Evolutionary conservation across 2,329 filamentous ascomycete species (phyloP).

Genomic region (Myrmaecium sp.): DNA sequence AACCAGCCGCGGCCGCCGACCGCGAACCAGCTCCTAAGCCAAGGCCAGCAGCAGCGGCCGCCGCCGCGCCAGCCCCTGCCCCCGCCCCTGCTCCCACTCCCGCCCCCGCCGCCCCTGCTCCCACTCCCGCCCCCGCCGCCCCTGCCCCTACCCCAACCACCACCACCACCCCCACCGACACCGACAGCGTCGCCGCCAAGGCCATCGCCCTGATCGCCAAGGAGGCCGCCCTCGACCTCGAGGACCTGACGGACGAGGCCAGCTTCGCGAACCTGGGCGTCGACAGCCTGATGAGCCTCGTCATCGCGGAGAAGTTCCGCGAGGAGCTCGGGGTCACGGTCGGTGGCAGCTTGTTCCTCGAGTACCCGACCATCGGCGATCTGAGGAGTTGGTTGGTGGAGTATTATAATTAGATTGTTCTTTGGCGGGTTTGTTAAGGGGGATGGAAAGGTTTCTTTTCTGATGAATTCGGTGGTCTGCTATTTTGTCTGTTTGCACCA

Average conservation of each 20-base stretch:
- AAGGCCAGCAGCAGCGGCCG: background rate
- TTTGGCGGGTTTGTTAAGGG: background rate
- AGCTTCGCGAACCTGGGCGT: constrained; percentile 12
- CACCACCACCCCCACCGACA: background rate
- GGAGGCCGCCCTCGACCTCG: constrained; percentile 8
- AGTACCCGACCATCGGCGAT: constrained; percentile 11
- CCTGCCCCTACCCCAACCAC: background rate
- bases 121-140: background rate
- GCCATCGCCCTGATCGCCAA: constrained; percentile 8
- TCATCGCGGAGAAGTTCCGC: constrained; percentile 10
- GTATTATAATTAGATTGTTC: constrained; percentile 6
- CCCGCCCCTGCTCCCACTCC: background rate
- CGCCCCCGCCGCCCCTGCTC: background rate
- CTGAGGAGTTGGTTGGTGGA: constrained; percentile 8
- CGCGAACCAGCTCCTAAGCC: background rate
- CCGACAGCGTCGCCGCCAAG: constrained; percentile 5
- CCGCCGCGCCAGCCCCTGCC: background rate
- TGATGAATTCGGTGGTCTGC: too few species aligned
- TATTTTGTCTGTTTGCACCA: too few species aligned
- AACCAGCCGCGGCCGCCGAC: background rate
- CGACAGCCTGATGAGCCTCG: constrained; percentile 12
- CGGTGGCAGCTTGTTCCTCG: constrained; percentile 9
- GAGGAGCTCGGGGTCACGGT: constrained; percentile 8
- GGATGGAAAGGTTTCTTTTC: too few species aligned
- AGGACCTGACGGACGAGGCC: constrained; percentile 9